Evolutionary conservation across 176 grass and related monocot species (phyloP).

Genomic region (Oryza brachyantha): DNA sequence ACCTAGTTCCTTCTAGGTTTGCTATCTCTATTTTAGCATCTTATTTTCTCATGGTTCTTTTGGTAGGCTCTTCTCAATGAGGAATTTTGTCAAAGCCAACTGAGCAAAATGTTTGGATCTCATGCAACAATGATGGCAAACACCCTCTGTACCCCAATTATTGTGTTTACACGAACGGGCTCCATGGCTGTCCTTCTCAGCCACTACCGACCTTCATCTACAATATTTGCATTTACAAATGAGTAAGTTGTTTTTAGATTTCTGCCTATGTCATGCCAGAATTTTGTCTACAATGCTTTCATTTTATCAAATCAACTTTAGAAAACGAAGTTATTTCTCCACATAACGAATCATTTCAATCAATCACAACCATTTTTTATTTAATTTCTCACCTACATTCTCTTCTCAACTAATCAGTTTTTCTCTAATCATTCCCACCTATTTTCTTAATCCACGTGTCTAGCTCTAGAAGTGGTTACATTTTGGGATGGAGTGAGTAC

Average conservation of each 20-base stretch:
- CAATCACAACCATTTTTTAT: too few relatives aligned
- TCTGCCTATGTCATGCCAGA: neutral
- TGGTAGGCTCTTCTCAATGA: constrained; percentile 45
- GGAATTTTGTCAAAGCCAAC: constrained; percentile 59
- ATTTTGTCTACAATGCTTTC: neutral
- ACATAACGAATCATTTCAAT: too few relatives aligned
- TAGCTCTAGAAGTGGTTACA: too few relatives aligned
- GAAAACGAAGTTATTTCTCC: too few relatives aligned
- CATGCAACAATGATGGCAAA: constrained; percentile 95
- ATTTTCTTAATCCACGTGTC: too few relatives aligned
- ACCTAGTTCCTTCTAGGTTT: neutral
- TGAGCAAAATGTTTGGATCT: constrained; percentile 91
- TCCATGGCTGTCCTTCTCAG: constrained; percentile 94
- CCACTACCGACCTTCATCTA: constrained; percentile 81
- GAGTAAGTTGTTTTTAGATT: constrained; percentile 51
- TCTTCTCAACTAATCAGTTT: too few relatives aligned
- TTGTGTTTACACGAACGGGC: constrained; percentile 96
- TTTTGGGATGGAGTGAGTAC: too few relatives aligned
- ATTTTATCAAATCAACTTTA: constrained; percentile 7
- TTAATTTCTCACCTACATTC: too few relatives aligned
- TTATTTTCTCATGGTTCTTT: constrained; percentile 28
- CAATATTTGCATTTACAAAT: constrained; percentile 93
- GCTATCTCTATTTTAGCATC: neutral
- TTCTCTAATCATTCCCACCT: too few relatives aligned
- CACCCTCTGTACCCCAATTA: constrained; percentile 70